These are phyloP conservation scores for Boletellus ananiceps DNA, from an alignment of 768 basidiomycete species.

Conservation along the genomic window DNA sequence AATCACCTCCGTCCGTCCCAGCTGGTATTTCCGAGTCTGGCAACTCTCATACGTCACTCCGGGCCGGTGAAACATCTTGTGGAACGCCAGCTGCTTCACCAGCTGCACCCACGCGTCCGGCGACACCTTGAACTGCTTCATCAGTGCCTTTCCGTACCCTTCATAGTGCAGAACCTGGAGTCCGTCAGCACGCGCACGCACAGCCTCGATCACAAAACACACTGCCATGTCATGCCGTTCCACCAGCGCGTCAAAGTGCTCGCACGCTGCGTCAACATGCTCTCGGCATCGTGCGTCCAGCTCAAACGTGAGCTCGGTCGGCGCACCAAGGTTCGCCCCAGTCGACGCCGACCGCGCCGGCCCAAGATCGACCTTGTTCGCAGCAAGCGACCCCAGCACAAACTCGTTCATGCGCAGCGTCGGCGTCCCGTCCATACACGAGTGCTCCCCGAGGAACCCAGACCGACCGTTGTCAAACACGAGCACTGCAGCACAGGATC, in stretches of 20 bases:
- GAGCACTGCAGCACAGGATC: slow-evolving; percentile 52
- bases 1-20: slow-evolving; percentile 94
- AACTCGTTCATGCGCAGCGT: slow-evolving; percentile 96
- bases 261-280: slow-evolving; percentile 55
- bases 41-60: slow-evolving; percentile 90
- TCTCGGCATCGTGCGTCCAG: slow-evolving; percentile 50
- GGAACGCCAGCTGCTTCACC: slow-evolving; percentile 93
- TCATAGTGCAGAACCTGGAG: slow-evolving; percentile 73
- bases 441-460: slow-evolving; percentile 87
- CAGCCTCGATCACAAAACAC: slow-evolving; percentile 15
- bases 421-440: slow-evolving; percentile 91
- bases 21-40: slow-evolving; percentile 89
- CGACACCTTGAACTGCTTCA: slow-evolving; percentile 77
- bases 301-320: slow-evolving; percentile 68
- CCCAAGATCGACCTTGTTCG: slow-evolving; percentile 74
- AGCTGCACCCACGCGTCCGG: slow-evolving; percentile 96
- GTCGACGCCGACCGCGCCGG: slow-evolving; percentile 36
- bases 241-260: slow-evolving; percentile 72
- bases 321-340: slow-evolving; percentile 42
- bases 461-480: slow-evolving; percentile 94
- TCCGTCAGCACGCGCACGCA: slow-evolving; percentile 8
- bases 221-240: slow-evolving; percentile 76
- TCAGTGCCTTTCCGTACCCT: slow-evolving; percentile 82
- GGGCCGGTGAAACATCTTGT: slow-evolving; percentile 72
- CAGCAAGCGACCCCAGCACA: slow-evolving; percentile 68